Evolutionary conservation across 148 eudicot genomes (phyloP), one percentile per base, ranked within the genome.

Genomic region (Persicaria tinctoria): DNA sequence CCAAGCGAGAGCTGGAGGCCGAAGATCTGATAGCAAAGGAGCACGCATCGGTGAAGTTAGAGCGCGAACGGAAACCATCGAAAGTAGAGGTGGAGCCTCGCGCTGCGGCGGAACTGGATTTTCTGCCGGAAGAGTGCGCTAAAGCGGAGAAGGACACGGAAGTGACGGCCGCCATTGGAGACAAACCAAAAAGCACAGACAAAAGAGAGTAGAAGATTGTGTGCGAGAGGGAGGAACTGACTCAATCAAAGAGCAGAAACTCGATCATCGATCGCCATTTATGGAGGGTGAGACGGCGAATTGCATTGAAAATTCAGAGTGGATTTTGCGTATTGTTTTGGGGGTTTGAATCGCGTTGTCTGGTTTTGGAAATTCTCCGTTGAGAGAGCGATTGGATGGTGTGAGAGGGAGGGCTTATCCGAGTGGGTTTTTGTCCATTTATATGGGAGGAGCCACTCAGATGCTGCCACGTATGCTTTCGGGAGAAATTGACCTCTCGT

Each of bases 111-210:
- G 17, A 53, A 16, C 76, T 12, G 20, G 64, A 55, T 55, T 74
- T 74, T 12, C 38, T 57, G 48, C 13, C 32, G 51, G 59, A 74
- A 10, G 76, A 74, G 41, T 74, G 66, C 12, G 76, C 51, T 27
- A 74, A 7, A 32, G 76, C 76, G 6, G 76, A 74, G 14, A 74
- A 74, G 10, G 76, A 74, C 23, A 74, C 76, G 10, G 76, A 74
- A 57, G 76, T 74, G 18, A 74, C 76, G 20, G 76, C 63, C 50
- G 76, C 76, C 76, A 74, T 74, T 38, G 59, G 17, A 27, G 49
- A 32, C 47, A 38, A 41, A 73, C 46, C 54, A 54, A 6, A 17
- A 38, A 18, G 44, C n/a, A 18, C 7, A 6, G 62, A 38, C 8
- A 18, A 13, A 27, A 46, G 66, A 74, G 76, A 55, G 3, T 11